Conservation (phyloP, 352 stramenopile species). For the Phytophthora quininea region DNA sequence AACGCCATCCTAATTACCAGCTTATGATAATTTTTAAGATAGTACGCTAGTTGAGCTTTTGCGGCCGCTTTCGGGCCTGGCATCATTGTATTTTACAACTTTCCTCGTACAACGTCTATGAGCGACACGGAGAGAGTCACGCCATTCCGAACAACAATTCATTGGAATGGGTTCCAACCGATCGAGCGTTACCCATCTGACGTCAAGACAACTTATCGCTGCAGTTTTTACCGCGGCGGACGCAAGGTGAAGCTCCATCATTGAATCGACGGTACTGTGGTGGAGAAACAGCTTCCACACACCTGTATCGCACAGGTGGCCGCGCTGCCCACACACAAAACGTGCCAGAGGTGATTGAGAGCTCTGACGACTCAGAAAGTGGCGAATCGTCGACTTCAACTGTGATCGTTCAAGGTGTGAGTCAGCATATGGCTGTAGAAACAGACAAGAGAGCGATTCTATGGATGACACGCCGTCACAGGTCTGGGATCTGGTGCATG, state of each 20-base stretch:
- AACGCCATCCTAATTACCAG: not conserved
- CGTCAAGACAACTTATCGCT: not conserved
- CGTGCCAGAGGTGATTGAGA: not conserved
- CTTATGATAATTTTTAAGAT: not conserved
- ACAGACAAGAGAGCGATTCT: not conserved
- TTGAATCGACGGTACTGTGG: not conserved
- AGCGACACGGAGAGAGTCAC: not conserved
- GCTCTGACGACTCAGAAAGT: not conserved
- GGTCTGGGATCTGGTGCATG: not conserved
- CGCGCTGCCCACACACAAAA: not conserved
- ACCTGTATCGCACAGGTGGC: not conserved
- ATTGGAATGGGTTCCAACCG: not conserved
- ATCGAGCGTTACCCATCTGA: not conserved
- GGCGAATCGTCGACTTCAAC: not conserved
- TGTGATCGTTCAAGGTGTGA: not conserved
- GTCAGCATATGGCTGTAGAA: not conserved
- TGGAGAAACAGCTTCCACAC: not conserved
- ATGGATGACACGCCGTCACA: not conserved
- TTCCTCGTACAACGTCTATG: not conserved
- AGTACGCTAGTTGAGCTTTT: not conserved
- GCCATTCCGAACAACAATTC: not conserved
- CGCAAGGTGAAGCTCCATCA: not conserved
- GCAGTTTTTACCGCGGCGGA: not conserved
- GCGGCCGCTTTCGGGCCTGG: not conserved
- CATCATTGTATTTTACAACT: not conserved